Base-by-base conservation (phyloP, 768 basidiomycete species). In the Daedalea quercina region DNA sequence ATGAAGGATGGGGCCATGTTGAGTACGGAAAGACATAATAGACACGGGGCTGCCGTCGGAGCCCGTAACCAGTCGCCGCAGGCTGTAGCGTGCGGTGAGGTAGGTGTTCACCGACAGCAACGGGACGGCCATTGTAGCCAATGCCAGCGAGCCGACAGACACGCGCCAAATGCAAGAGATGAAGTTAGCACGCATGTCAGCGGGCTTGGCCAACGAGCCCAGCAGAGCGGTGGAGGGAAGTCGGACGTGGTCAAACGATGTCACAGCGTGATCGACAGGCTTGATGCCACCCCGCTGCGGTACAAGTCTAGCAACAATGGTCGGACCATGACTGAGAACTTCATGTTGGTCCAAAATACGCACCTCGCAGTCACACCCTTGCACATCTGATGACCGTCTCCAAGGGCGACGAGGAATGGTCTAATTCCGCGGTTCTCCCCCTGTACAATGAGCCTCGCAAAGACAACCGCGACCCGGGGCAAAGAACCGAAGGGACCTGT, bases 21-120 rank as follows among this genome's bases (percentile, higher is more conserved):
- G 84, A 0, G 84, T 85, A 23, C 81, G 74, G 69, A 85, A 85
- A 6, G 75, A 65, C 50, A 84, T 72, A 59, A 85, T 82, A 0
- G 80, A 80, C 2, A 75, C 66, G 17, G 73, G 75, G 13, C 64
- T 48, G 13, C 66, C 60, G 4, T 62, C 64, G 56, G 75, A 74
- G 6, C 78, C 79, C 19, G 72, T 68, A 34, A 84, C 65, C 41
- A 68, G 72, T 33, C 81, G 74, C 62, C 79, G 77, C 67, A 77
- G 71, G 12, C 80, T 81, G 56, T 84, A 84, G 53, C 69, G 72
- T n/a, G 77, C 78, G 1, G 73, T 75, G 47, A 83, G 73, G n/a
- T 73, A 67, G 19, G 73, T 64, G 60, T 80, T 80, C 54, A 82
- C 71, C 15, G 75, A 74, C 35, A 71, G 43, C 11, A 50, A 51